Evolutionary conservation across 768 basidiomycete species (phyloP).

Genomic region (Myochromella boudieri): DNA sequence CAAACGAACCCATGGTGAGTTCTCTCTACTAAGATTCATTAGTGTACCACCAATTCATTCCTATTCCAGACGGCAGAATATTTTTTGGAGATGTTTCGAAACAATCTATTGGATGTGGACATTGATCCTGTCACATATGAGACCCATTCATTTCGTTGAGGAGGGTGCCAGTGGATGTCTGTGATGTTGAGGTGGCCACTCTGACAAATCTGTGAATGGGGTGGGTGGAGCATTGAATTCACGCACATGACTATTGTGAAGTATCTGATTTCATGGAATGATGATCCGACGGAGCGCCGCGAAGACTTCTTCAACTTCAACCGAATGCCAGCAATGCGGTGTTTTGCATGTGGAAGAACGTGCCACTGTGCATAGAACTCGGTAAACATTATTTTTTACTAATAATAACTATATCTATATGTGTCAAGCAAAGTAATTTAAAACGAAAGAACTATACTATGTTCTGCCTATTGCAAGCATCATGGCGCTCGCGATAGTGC

Average conservation of each 20-base stretch:
- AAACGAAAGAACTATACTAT: too few relatives aligned
- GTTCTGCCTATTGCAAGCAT: too few relatives aligned
- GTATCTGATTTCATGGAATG: conserved; percentile 41
- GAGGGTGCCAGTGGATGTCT: conserved; percentile 27
- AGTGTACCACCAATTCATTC: too few relatives aligned
- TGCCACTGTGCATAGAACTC: too few relatives aligned
- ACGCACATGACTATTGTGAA: conserved; percentile 39
- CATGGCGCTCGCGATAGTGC: too few relatives aligned
- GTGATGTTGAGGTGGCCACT: conserved; percentile 32
- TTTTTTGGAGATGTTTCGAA: conserved; percentile 37
- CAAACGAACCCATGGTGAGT: too few relatives aligned
- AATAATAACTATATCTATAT: too few relatives aligned
- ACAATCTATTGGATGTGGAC: conserved; percentile 39
- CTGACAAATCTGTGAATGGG: conserved; percentile 43
- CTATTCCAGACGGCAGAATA: conserved; percentile 30
- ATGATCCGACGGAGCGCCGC: conserved; percentile 29
- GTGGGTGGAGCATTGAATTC: conserved; percentile 43
- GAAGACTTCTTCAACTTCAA: conserved; percentile 38
- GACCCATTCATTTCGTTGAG: conserved; percentile 28
- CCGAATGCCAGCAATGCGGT: conserved; percentile 16
- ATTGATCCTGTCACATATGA: conserved; percentile 25
- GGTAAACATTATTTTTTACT: too few relatives aligned
- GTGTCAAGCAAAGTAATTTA: too few relatives aligned
- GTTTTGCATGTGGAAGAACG: conserved; percentile 11
- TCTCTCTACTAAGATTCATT: too few relatives aligned